Base-by-base conservation (phyloP, 345 rosid genomes). In the Limnanthes douglasii region DNA sequence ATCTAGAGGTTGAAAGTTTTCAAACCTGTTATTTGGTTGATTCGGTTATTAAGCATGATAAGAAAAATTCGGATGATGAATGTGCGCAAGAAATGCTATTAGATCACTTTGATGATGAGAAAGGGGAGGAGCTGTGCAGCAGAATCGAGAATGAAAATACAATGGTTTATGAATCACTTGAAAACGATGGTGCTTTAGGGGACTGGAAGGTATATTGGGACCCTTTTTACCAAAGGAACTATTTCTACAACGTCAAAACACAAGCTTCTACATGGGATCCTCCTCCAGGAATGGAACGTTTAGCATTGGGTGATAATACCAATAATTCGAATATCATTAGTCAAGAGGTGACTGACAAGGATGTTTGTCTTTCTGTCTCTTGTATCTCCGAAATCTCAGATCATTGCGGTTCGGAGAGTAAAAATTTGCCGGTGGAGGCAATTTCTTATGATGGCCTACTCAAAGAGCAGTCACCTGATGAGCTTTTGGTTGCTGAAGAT, bases 161-260 rank as follows among this genome's bases (percentile, higher is more conserved):
- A 39, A 18, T 37, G 26, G 17, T 18, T 59, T 37, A 47, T 41
- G 53, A 61, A 15, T 11, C 34, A 30, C 36, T 45, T 32, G 43
- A 31, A 6, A 33, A 36, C 23, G 18, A 11, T 21, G 45, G 37
- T 43, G 65, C 47, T 42, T 53, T 43, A 44, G 57, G 51, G 52
- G 81, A 74, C 46, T 90, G 98, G 98, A 57, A 33, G 42, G 78
- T 62, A 22, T 74, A 43, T 32, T 72, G 84, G 95, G 98, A 90
- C 54, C 36, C 81, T 21, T 72, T 54, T 54, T 74, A 90, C 61
- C 45, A 50, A 56, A 59, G 70, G 46, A 72, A 65, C 43, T 84
- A 69, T 60, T 90, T 68, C 26, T 67, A 70, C 56, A 84, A 80
- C 39, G 17, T 46, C n/a, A 65, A 43, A 48, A 72, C 94, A 18